phyloP scores from a whole-genome alignment of 257 asterid genomes.

The Verbascum thapsus region DNA sequence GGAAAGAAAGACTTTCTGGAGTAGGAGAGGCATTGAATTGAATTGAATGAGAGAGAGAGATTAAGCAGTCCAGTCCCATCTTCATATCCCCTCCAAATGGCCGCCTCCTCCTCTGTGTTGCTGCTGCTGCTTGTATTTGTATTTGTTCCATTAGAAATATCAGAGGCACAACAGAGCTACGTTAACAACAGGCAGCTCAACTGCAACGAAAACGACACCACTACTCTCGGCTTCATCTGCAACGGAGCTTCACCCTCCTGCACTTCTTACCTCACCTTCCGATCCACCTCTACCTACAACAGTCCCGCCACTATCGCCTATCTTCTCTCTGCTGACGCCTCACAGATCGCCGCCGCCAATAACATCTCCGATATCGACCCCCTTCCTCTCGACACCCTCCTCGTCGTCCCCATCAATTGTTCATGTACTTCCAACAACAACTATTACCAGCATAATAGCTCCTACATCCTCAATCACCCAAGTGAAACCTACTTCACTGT shows the following conservation, averaged over 20 bases:
- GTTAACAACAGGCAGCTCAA: slow-evolving; percentile 55
- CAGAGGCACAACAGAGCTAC: slow-evolving; percentile 48
- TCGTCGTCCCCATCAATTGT: slow-evolving; percentile 53
- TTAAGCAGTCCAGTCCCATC: background rate
- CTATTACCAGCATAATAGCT: slow-evolving; percentile 57
- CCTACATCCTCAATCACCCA: slow-evolving; percentile 35
- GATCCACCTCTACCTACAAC: slow-evolving; percentile 52
- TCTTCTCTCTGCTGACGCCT: slow-evolving; percentile 48
- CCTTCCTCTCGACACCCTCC: slow-evolving; percentile 38
- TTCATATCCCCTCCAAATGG: background rate
- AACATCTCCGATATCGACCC: slow-evolving; percentile 39
- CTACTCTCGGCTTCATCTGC: slow-evolving; percentile 55
- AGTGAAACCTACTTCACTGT: slow-evolving; percentile 43
- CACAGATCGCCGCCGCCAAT: slow-evolving; percentile 47
- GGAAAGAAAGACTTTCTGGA: too few species aligned
- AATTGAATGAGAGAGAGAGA: too few species aligned
- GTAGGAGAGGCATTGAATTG: too few species aligned
- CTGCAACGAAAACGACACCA: slow-evolving; percentile 36
- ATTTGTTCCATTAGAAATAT: slow-evolving; percentile 6
- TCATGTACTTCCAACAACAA: slow-evolving; percentile 37
- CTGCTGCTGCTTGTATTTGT: background rate
- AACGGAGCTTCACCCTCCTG: slow-evolving; percentile 47
- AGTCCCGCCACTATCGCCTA: slow-evolving; percentile 40
- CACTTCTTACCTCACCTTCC: slow-evolving; percentile 60
- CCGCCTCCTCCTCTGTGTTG: background rate